Conservation (phyloP, 1,284 basidiomycete species). For the Malassezia furfur region DNA sequence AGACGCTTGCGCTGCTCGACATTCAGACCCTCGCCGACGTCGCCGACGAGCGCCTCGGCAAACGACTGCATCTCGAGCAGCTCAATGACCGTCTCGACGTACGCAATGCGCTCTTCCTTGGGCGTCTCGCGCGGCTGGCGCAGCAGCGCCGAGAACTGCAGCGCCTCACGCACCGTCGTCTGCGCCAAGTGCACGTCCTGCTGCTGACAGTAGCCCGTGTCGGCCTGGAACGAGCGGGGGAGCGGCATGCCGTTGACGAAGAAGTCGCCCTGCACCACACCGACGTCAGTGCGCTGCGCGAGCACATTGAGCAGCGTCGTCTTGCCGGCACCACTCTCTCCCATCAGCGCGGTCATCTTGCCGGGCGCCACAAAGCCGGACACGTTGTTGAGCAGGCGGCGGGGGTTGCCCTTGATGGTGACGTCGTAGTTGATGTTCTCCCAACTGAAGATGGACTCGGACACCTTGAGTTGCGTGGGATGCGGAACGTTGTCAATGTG, state of each 20-base stretch:
- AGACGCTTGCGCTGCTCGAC: conserved; percentile 37
- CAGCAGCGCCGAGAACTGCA: conserved; percentile 33
- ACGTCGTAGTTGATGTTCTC: conserved; percentile 35
- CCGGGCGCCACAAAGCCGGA: conserved; percentile 36
- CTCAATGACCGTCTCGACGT: conserved; percentile 33
- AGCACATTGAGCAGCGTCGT: conserved; percentile 38
- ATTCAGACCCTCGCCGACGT: conserved; percentile 28
- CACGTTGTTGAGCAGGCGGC: conserved; percentile 49
- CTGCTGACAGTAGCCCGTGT: conserved; percentile 36
- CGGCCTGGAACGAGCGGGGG: conserved; percentile 32
- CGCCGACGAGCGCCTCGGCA: conserved; percentile 35
- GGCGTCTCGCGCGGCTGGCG: conserved; percentile 31
- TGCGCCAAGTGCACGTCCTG: conserved; percentile 32
- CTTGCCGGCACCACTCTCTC: conserved; percentile 38
- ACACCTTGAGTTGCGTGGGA: conserved; percentile 23
- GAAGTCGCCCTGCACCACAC: conserved; percentile 28
- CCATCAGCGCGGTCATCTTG: conserved; percentile 39
- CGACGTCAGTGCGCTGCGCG: conserved; percentile 28
- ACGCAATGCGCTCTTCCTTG: conserved; percentile 26
- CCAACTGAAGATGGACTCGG: conserved; percentile 32
- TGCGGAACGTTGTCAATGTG: neutral
- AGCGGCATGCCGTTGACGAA: conserved; percentile 25
- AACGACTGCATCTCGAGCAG: conserved; percentile 34
- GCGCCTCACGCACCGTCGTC: conserved; percentile 32
- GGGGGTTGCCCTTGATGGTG: conserved; percentile 28